Percentiles rank a stretch among this genome's conserved stretches.
phyloP scores from a whole-genome alignment of 2,329 filamentous ascomycete species.

The Beauveria brongniartii region DNA sequence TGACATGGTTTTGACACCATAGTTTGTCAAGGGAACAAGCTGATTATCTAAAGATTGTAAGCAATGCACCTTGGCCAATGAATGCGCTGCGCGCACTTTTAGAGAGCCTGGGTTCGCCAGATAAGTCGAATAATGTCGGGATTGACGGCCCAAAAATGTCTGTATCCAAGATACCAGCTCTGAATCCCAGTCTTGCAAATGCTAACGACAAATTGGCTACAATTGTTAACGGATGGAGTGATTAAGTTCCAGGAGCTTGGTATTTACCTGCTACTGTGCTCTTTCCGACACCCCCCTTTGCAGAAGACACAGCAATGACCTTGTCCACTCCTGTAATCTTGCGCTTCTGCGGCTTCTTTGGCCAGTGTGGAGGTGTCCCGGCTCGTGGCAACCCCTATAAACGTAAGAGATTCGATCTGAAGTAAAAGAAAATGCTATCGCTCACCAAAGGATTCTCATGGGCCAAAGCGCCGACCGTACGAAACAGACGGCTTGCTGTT shows the following conservation, averaged over 20 bases:
- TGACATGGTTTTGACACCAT: conserved; percentile 96
- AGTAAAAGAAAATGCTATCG: background rate
- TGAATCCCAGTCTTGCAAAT: conserved; percentile 72
- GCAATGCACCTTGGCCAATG: background rate
- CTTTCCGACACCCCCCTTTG: conserved; percentile 97
- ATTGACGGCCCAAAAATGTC: conserved; percentile 97
- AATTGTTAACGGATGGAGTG: background rate
- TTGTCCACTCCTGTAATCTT: conserved; percentile 79
- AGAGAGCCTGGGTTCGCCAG: conserved; percentile 69
- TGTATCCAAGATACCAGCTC: conserved; percentile 83
- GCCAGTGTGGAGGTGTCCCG: conserved; percentile 47
- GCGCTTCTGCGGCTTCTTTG: conserved; percentile 71
- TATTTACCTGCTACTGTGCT: conserved; percentile 74
- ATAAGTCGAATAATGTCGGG: conserved; percentile 78
- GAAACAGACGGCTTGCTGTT: conserved; percentile 29
- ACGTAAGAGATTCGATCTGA: background rate
- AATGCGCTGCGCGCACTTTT: conserved; percentile 42
- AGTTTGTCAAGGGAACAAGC: conserved; percentile 81
- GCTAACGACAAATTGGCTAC: conserved; percentile 75
- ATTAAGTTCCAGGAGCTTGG: background rate
- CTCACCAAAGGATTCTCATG: conserved; percentile 87
- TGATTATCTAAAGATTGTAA: conserved; percentile 53
- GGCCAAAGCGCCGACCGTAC: conserved; percentile 20
- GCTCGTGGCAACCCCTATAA: conserved; percentile 73
- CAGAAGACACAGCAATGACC: conserved; percentile 93